Evolutionary conservation across 1,284 basidiomycete genomes (phyloP).

Genomic region (Xerocomus nothofagi): DNA sequence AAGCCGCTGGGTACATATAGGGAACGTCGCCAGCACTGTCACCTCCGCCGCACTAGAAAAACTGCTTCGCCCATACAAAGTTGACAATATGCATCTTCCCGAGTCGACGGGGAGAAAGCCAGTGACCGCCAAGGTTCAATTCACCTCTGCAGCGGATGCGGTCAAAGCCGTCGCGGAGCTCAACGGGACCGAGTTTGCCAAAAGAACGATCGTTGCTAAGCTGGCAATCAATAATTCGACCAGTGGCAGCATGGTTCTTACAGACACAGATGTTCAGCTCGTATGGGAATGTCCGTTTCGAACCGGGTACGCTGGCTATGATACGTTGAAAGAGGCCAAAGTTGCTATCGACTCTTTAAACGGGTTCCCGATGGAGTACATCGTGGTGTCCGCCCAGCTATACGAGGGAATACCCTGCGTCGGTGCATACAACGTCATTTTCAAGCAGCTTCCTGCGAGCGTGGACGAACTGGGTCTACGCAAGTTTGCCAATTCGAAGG

Average conservation of each 20-base stretch:
- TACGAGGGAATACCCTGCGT: constrained; percentile 59
- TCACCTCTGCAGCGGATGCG: constrained; percentile 47
- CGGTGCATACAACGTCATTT: constrained; percentile 55
- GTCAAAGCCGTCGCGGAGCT: constrained; percentile 48
- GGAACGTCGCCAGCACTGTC: constrained; percentile 28
- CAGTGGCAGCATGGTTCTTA: constrained; percentile 17
- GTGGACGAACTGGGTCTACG: constrained; percentile 43
- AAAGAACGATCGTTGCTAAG: constrained; percentile 36
- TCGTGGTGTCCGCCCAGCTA: constrained; percentile 44
- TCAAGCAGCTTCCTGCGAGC: constrained; percentile 50
- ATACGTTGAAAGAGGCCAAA: constrained; percentile 45
- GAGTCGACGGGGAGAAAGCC: constrained; percentile 19
- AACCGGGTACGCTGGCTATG: constrained; percentile 59
- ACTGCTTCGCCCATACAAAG: constrained; percentile 39
- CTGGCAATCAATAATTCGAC: constrained; percentile 32
- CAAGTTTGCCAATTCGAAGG: constrained; percentile 46
- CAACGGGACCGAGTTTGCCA: constrained; percentile 44
- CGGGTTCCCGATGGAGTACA: constrained; percentile 37
- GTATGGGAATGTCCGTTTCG: constrained; percentile 53
- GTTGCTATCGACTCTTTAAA: constrained; percentile 44
- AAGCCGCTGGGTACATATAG: constrained; percentile 42
- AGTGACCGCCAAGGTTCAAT: constrained; percentile 44
- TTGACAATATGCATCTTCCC: constrained; percentile 40
- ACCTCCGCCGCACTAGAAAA: constrained; percentile 14
- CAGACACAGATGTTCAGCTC: constrained; percentile 43